Percentiles rank a stretch among this genome's conserved stretches.
Conservation (phyloP, 106 monocot genomes). For the Dendrobium officinale region DNA sequence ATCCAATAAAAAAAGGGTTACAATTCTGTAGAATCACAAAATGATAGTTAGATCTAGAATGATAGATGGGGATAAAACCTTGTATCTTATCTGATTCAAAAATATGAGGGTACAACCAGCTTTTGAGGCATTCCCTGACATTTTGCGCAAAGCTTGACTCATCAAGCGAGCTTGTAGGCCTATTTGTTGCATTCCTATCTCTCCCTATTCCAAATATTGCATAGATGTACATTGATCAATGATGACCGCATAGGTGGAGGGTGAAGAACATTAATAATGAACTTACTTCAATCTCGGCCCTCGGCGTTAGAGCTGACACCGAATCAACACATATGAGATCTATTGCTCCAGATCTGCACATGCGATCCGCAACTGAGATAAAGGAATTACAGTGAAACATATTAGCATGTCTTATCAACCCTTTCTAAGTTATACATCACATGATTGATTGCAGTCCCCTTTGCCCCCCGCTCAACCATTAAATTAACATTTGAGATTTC, state of each 20-base stretch:
- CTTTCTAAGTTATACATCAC: no score
- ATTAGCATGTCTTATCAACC: not conserved
- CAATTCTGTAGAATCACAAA: not conserved
- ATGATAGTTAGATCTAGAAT: not conserved
- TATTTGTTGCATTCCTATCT: slow-evolving; percentile 82
- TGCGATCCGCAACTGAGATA: slow-evolving; percentile 92
- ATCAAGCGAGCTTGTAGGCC: slow-evolving; percentile 96
- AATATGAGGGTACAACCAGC: slow-evolving; percentile 98
- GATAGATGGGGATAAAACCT: slow-evolving; percentile 20
- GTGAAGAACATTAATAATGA: not conserved
- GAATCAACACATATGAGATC: slow-evolving; percentile 97
- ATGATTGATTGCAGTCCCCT: no score
- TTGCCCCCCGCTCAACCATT: no score
- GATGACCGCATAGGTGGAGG: not conserved
- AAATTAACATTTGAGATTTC: no score
- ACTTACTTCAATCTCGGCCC: slow-evolving; percentile 93
- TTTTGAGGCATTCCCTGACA: slow-evolving; percentile 99
- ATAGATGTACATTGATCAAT: no score
- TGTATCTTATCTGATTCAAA: slow-evolving; percentile 98
- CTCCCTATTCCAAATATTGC: slow-evolving; percentile 38
- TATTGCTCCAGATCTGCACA: slow-evolving; percentile 99
- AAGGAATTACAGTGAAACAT: slow-evolving; percentile 10
- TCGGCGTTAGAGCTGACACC: slow-evolving; percentile 93
- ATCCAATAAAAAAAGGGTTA: slow-evolving; percentile 9
- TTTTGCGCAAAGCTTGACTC: slow-evolving; percentile 98